phyloP scores from a whole-genome alignment of 2,329 filamentous ascomycete genomes.

The Aspergillus neoniger region DNA sequence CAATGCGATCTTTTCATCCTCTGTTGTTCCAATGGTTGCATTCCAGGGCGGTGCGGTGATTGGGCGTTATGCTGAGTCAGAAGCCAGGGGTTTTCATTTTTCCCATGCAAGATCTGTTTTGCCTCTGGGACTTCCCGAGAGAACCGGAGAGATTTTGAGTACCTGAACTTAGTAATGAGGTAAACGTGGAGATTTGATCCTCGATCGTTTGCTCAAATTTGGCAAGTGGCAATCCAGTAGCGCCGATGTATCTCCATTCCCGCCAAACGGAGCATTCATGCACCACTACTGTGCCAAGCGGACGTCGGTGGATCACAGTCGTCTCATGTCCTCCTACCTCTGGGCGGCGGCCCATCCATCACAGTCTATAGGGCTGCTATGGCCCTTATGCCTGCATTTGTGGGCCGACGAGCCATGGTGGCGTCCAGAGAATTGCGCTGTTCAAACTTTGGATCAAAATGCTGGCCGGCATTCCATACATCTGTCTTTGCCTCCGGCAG shows the following conservation, averaged over 20 bases:
- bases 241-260: not conserved
- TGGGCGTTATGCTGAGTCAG: not conserved
- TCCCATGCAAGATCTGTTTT: not conserved
- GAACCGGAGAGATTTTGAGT: not conserved
- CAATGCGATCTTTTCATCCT: not conserved
- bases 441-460: not conserved
- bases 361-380: not conserved
- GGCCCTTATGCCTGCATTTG: not conserved
- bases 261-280: not conserved
- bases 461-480: not conserved
- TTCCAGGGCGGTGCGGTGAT: not conserved
- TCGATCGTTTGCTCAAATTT: not conserved
- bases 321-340: not conserved
- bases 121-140: not conserved
- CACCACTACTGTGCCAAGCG: not conserved
- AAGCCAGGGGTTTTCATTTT: not conserved
- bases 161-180: not conserved
- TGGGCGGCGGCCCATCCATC: not conserved
- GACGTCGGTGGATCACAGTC: not conserved
- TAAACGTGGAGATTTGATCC: not conserved
- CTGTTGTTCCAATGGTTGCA: not conserved
- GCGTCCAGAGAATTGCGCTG: not conserved
- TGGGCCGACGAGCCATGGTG: conserved; percentile 4
- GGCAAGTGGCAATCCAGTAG: conserved; percentile 1
- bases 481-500: not conserved